Evolutionary conservation across 768 basidiomycete species (phyloP), one percentile per base, ranked within the genome.

Genomic region (Lactarius trivialis): DNA sequence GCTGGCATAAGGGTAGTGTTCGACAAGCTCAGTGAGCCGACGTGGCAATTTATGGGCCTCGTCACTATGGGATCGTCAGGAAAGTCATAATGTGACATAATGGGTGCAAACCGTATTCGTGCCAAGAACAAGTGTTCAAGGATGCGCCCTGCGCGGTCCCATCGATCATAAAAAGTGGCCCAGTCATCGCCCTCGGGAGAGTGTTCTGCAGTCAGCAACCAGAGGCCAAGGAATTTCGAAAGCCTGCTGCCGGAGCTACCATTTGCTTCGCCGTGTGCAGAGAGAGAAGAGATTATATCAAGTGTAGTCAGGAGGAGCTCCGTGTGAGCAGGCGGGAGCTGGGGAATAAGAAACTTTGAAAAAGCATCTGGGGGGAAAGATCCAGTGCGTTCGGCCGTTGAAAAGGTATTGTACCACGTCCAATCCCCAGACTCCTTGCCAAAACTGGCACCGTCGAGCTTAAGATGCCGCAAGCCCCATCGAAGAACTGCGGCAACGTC

Each of bases 401-500:
- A 76, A 72, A 91, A 92, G 1, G 76, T 69, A 39, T 73, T 75
- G 72, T 91, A 92, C 91, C 91, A 92, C 3, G 73, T 73, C 69
- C 82, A 81, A 41, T 71, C 66, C 5, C 65, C 63, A 11, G 63
- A 64, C 51, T 80, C 77, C 49, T 79, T 82, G 32, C 87, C 88
- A 65, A 91, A 89, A 17, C 75, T 76, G 24, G 74, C 73, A 5
- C 80, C 79, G 32, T 86, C 82, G 6, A 91, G 75, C 32, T 82
- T 76, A 49, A 91, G 76, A 70, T 92, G 90, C 33, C 90, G 84
- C 32, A 92, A 72, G 37, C 81, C 88, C 91, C 91, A 92, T 49
- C 91, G 85, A 19, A 92, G 76, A 17, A 91, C 86, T 28, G 89
- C 85, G 17, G 91, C 89, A 52, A 89, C 78, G 69, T 92, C 91